Evolutionary conservation across 257 asterid species (phyloP), one percentile per base, ranked within the genome.

Genomic region (Verbena officinalis): DNA sequence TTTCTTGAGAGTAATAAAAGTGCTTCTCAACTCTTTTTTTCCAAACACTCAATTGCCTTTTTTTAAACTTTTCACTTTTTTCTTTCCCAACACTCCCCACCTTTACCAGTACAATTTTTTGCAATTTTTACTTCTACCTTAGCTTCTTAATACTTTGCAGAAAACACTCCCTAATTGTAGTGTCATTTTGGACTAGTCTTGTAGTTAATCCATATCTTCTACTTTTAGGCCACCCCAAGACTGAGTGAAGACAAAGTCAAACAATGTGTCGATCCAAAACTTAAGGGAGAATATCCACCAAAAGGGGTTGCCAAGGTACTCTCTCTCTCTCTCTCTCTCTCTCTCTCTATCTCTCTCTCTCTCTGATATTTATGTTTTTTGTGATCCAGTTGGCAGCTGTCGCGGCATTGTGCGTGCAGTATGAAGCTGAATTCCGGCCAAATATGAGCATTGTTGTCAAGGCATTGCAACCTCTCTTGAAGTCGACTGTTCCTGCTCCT

Each of bases 391-490:
- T 89, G 69, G 96, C 96, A 44, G 96, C 96, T 1, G 96, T 89
- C 52, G 96, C 96, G 65, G 96, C 96, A 59, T 74, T 89, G 58
- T 89, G 96, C 45, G 96, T 89, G 75, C 96, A 89, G 77, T 89
- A 89, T 50, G 96, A 89, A 73, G 80, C 95, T n/a, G 96, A 89
- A 77, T 89, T 89, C 67, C 87, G 96, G 58, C 96, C 96, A 21
- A 89, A 89, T 61, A 89, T 89, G 96, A 89, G 96, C 81, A 86
- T 89, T 39, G 96, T 89, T 17, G 96, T 89, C 11, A 89, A 89
- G 87, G 96, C 96, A 60, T 76, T 89, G 62, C 96, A 86, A 77
- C 95, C 96, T 40, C 82, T 89, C 15, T 58, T 86, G 81, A 89
- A 78, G 79, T 70, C 95, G 3, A 60, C 79, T 21, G 87, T 43